phyloP scores from a whole-genome alignment of 495 filamentous ascomycete species.

The Penicillium manginii region DNA sequence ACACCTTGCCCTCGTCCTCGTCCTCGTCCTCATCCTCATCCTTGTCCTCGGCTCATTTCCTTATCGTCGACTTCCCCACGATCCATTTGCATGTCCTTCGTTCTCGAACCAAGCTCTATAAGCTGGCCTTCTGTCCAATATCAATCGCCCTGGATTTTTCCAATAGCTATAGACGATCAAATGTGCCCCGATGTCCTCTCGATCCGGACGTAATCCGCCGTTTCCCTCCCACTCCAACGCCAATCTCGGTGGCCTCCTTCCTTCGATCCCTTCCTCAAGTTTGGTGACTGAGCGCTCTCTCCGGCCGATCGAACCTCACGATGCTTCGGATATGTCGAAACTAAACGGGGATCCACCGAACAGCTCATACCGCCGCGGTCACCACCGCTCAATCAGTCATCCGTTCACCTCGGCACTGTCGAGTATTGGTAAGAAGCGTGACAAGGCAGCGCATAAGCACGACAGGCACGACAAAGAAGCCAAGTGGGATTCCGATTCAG shows the following conservation, averaged over 20 bases:
- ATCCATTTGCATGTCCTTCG: slow-evolving; percentile 22
- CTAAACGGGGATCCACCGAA: slow-evolving; percentile 26
- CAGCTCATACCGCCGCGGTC: slow-evolving; percentile 42
- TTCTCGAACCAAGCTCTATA: slow-evolving; percentile 18
- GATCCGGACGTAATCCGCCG: slow-evolving; percentile 39
- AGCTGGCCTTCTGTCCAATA: slow-evolving; percentile 5
- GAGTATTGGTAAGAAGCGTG: slow-evolving; percentile 53
- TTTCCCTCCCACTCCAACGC: slow-evolving; percentile 34
- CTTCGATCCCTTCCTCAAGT: slow-evolving; percentile 21
- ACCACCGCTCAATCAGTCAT: slow-evolving; percentile 76
- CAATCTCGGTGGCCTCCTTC: slow-evolving; percentile 22
- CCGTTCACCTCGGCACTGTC: slow-evolving; percentile 70
- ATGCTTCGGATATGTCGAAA: slow-evolving; percentile 34
- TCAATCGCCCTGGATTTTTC: slow-evolving; percentile 5
- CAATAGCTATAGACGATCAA: slow-evolving; percentile 8
- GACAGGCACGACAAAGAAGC: slow-evolving; percentile 30
- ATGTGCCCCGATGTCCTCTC: slow-evolving; percentile 50
- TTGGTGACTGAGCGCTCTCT: slow-evolving; percentile 21
- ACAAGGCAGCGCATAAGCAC: slow-evolving; percentile 33
- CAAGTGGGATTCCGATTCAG: slow-evolving; percentile 46
- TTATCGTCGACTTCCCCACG: slow-evolving; percentile 21
- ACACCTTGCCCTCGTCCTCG: background rate
- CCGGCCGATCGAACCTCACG: slow-evolving; percentile 28
- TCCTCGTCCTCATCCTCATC: background rate
- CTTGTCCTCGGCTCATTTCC: background rate